phyloP scores from a whole-genome alignment of 2,329 filamentous ascomycete genomes.

The Cladosporium sp. region DNA sequence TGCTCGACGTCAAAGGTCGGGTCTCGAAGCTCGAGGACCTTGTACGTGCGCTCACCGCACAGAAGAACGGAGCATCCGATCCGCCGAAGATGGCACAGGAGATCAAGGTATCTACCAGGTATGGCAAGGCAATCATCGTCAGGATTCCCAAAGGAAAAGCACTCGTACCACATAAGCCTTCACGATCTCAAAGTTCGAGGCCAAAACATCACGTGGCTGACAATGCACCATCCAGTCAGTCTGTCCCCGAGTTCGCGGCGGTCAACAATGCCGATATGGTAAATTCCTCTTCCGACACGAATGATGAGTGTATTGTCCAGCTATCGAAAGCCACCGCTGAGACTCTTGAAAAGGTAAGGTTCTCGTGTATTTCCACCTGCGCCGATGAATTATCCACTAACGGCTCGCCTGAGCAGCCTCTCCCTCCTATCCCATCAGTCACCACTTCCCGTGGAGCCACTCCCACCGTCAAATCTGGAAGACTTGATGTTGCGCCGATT shows the following conservation, averaged over 20 bases:
- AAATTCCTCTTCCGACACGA: too few species aligned
- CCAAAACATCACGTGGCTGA: background rate
- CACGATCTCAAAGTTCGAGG: background rate
- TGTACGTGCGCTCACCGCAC: constrained; percentile 21
- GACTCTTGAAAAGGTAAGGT: background rate
- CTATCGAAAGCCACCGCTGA: too few species aligned
- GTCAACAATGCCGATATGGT: too few species aligned
- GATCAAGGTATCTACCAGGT: constrained; percentile 17
- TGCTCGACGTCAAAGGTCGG: constrained; percentile 8
- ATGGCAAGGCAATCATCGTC: constrained; percentile 20
- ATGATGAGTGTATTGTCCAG: too few species aligned
- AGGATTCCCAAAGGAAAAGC: constrained; percentile 21
- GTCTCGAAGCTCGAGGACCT: constrained; percentile 20
- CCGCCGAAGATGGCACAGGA: constrained; percentile 16
- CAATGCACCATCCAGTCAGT: background rate
- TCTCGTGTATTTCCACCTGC: background rate
- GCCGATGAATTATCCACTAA: too few species aligned
- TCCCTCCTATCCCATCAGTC: constrained; percentile 4
- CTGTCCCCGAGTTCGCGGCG: too few species aligned
- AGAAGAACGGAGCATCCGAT: constrained; percentile 2
- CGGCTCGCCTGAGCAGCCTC: background rate
- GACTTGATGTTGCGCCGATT: background rate
- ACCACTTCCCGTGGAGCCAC: background rate
- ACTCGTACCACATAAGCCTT: background rate
- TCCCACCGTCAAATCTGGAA: background rate